Conservation (phyloP, 768 basidiomycete genomes). For the Rickenella mellea region DNA sequence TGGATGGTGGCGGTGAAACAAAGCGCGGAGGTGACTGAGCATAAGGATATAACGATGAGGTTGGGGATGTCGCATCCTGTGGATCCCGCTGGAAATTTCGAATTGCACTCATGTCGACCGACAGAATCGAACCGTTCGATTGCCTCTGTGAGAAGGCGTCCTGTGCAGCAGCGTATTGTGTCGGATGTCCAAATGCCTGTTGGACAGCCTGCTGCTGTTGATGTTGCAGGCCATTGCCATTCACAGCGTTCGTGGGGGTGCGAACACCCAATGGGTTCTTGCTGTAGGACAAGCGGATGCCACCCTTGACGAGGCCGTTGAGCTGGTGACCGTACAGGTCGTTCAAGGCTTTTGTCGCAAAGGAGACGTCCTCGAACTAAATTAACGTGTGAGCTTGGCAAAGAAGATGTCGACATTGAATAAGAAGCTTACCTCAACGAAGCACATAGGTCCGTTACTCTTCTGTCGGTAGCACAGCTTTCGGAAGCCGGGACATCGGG, state of each 20-base stretch:
- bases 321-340: slow-evolving; percentile 90
- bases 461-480: slow-evolving; percentile 94
- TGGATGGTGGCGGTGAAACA: slow-evolving; percentile 22
- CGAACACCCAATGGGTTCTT: slow-evolving; percentile 96
- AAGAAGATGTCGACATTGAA: background rate
- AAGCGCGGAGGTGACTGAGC: slow-evolving; percentile 24
- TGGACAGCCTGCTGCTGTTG: background rate
- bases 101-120: background rate
- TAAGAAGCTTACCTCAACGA: slow-evolving; percentile 69
- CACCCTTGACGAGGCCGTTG: slow-evolving; percentile 86
- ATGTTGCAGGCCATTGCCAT: background rate
- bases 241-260: slow-evolving; percentile 50
- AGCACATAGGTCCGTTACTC: slow-evolving; percentile 98
- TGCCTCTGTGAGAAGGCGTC: background rate
- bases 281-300: slow-evolving; percentile 95
- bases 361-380: slow-evolving; percentile 84
- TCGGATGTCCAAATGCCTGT: no score
- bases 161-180: background rate
- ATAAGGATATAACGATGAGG: slow-evolving; percentile 22
- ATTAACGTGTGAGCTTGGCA: background rate
- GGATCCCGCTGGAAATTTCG: background rate
- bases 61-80: background rate
- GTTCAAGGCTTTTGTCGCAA: slow-evolving; percentile 79
- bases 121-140: background rate
- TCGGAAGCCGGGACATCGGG: slow-evolving; percentile 72